Evolutionary conservation across 139 green algal genomes (phyloP).

Genomic region (Yamagishiella unicocca): DNA sequence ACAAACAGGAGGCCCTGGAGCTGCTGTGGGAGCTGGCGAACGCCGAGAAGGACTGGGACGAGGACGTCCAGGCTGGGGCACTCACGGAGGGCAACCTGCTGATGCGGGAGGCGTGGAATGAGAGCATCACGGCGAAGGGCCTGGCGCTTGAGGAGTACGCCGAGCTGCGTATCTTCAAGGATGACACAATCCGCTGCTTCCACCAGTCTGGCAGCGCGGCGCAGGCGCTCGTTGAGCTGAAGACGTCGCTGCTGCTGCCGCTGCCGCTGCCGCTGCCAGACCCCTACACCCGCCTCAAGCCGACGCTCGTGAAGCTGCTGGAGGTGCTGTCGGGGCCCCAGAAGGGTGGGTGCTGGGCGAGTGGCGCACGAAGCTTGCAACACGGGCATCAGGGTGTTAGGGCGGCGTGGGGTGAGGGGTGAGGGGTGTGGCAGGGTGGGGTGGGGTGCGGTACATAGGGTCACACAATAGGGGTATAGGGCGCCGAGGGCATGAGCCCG

Average conservation of each 20-base stretch:
- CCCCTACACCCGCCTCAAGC: neutral
- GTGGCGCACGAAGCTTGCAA: neutral
- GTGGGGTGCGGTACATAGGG: neutral
- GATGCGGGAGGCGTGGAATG: neutral
- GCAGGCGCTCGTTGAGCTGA: neutral
- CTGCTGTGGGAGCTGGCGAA: too few relatives aligned
- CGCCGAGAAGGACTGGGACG: too few relatives aligned
- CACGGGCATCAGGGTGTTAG: neutral
- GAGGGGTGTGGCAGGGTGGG: neutral
- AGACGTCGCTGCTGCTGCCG: neutral
- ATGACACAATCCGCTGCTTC: neutral
- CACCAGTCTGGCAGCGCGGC: neutral
- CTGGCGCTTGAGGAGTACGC: neutral
- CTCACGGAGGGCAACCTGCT: neutral
- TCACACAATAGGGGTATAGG: neutral
- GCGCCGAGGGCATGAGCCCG: neutral
- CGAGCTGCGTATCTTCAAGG: neutral
- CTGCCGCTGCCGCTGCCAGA: neutral
- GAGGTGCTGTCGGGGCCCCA: neutral
- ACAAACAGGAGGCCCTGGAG: too few relatives aligned
- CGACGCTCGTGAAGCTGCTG: neutral
- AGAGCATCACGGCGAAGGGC: neutral
- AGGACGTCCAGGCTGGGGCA: too few relatives aligned
- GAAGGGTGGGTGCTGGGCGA: neutral
- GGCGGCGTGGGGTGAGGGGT: neutral